These are phyloP conservation scores for Akanthomyces muscarius DNA, from an alignment of 2,329 filamentous ascomycete species.

Conservation along the genomic window DNA sequence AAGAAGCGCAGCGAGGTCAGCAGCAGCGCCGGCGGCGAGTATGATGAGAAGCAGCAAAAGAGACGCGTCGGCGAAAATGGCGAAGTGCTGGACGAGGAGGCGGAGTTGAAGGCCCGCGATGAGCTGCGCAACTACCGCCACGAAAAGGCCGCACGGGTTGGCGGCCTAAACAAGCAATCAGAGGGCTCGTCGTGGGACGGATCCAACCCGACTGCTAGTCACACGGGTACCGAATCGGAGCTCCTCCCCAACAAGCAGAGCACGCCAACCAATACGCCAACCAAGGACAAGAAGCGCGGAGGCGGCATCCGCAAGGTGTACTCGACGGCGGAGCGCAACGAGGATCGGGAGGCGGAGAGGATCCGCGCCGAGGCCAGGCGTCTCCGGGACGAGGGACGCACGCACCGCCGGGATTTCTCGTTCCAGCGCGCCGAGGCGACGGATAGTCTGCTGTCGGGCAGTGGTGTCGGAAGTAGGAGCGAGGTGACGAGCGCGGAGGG, in stretches of 20 bases:
- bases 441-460: conserved; percentile 27
- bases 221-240: conserved; percentile 56
- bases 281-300: conserved; percentile 30
- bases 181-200: conserved; percentile 81
- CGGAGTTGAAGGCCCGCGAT: conserved; percentile 59
- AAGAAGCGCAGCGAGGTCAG: conserved; percentile 23
- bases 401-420: conserved; percentile 47
- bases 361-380: conserved; percentile 53
- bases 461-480: conserved; percentile 36
- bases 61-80: conserved; percentile 55
- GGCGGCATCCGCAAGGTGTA: conserved; percentile 59
- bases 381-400: conserved; percentile 46
- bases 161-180: conserved; percentile 77
- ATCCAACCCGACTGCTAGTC: conserved; percentile 62
- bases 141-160: conserved; percentile 81
- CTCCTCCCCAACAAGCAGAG: conserved; percentile 55
- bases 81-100: conserved; percentile 55
- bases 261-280: conserved; percentile 53
- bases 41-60: conserved; percentile 18
- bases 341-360: conserved; percentile 49
- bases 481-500: conserved; percentile 30
- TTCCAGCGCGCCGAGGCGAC: conserved; percentile 44
- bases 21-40: conserved; percentile 26
- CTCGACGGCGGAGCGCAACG: conserved; percentile 53
- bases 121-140: conserved; percentile 80